Percentiles rank a stretch among this genome's conserved stretches.
Evolutionary conservation across 345 rosid genomes (phyloP).

Genomic region (Lumnitzera racemosa): DNA sequence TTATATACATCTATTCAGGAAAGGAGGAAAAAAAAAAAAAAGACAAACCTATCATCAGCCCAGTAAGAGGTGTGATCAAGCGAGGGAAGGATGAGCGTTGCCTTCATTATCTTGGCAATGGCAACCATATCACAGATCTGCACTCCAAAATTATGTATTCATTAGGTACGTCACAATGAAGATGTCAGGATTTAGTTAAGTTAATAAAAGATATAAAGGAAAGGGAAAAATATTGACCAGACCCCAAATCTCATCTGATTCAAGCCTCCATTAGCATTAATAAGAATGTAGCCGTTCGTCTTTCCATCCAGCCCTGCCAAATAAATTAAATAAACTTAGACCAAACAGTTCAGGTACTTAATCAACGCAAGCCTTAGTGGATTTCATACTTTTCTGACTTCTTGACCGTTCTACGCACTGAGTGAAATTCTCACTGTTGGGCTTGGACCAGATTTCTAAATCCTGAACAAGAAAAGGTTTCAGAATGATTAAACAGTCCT

Average conservation of each 20-base stretch:
- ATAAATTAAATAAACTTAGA: slow-evolving; percentile 8
- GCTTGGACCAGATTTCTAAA: slow-evolving; percentile 81
- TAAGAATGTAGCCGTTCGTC: slow-evolving; percentile 77
- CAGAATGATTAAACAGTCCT: not conserved
- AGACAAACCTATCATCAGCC: slow-evolving; percentile 78
- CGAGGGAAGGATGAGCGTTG: slow-evolving; percentile 86
- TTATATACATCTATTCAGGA: not conserved
- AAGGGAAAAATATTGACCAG: slow-evolving; percentile 40
- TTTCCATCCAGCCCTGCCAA: slow-evolving; percentile 62
- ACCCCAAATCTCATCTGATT: slow-evolving; percentile 99
- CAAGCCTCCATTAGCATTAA: slow-evolving; percentile 95
- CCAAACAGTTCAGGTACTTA: not conserved
- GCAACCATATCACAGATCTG: slow-evolving; percentile 99
- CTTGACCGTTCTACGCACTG: slow-evolving; percentile 58
- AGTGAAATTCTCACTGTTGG: slow-evolving; percentile 67
- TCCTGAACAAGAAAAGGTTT: slow-evolving; percentile 37
- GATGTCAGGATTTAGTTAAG: not conserved
- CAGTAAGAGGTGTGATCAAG: slow-evolving; percentile 90
- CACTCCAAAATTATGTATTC: slow-evolving; percentile 47
- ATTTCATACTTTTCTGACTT: slow-evolving; percentile 54
- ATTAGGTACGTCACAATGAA: slow-evolving; percentile 21
- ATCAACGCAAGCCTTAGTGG: not conserved
- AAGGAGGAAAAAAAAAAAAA: not conserved
- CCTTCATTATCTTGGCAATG: slow-evolving; percentile 82
- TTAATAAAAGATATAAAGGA: slow-evolving; percentile 4